Evolutionary conservation across 768 basidiomycete species (phyloP).

Genomic region (Nidula microcarpa): DNA sequence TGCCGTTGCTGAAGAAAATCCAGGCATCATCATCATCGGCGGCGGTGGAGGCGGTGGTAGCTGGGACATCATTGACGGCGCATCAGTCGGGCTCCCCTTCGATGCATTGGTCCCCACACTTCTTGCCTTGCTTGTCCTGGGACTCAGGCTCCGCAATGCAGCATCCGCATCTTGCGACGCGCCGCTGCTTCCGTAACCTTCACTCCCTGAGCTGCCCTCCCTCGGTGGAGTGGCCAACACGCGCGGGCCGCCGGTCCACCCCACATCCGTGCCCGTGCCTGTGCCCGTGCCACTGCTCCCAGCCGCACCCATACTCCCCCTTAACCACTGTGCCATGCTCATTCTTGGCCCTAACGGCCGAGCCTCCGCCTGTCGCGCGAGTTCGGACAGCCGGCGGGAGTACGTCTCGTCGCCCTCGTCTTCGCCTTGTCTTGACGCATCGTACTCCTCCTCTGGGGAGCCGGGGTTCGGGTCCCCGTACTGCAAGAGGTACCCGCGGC

Average conservation of each 20-base stretch:
- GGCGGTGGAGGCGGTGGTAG: not conserved
- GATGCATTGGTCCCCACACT: no score
- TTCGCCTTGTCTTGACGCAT: no score
- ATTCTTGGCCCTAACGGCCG: slow-evolving; percentile 1
- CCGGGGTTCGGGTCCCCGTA: slow-evolving; percentile 3
- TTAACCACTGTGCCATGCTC: no score
- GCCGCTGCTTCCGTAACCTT: no score
- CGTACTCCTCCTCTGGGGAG: not conserved
- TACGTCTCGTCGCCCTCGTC: no score
- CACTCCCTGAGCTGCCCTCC: no score
- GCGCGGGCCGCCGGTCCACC: slow-evolving; percentile 18
- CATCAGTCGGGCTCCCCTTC: no score
- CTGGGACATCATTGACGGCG: no score
- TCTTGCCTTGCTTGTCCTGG: slow-evolving; percentile 33
- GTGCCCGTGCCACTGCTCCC: no score
- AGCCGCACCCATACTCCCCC: no score
- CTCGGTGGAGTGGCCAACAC: slow-evolving; percentile 13
- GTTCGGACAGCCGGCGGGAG: not conserved
- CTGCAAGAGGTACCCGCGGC: slow-evolving; percentile 14
- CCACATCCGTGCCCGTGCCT: slow-evolving; percentile 11
- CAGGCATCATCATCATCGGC: not conserved
- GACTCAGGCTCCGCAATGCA: slow-evolving; percentile 41
- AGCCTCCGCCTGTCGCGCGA: not conserved
- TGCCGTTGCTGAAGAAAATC: not conserved
- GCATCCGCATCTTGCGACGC: slow-evolving; percentile 20